phyloP scores from a whole-genome alignment of 768 basidiomycete species.

The Mrakia hoshinonis region DNA sequence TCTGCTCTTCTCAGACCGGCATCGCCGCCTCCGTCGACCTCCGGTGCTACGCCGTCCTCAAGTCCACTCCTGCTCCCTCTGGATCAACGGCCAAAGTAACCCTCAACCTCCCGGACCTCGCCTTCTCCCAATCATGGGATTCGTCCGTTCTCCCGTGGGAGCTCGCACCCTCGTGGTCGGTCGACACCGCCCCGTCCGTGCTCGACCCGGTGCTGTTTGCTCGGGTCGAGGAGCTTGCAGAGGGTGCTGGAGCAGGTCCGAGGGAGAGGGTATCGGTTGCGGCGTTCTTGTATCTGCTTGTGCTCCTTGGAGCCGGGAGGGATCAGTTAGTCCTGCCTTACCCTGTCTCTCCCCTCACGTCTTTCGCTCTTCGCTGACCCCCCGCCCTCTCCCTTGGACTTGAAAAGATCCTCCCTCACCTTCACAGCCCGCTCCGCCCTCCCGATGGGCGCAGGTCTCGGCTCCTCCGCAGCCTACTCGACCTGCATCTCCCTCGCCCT shows the following conservation, averaged over 20 bases:
- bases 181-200: conserved; percentile 48
- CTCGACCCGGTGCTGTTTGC: conserved; percentile 68
- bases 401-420: conserved; percentile 48
- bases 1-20: conserved; percentile 56
- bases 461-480: conserved; percentile 93
- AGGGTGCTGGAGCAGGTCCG: conserved; percentile 36
- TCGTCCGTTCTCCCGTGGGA: conserved; percentile 71
- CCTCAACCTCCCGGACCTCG: conserved; percentile 70
- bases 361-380: neutral
- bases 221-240: conserved; percentile 50
- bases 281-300: conserved; percentile 89
- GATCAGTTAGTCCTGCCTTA: neutral
- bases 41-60: conserved; percentile 79
- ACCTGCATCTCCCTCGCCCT: conserved; percentile 72
- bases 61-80: neutral
- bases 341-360: neutral
- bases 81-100: conserved; percentile 50
- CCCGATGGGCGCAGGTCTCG: conserved; percentile 89
- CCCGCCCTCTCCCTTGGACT: too few species aligned
- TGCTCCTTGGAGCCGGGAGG: conserved; percentile 45
- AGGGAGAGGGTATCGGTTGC: conserved; percentile 46
- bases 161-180: conserved; percentile 45
- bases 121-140: conserved; percentile 73
- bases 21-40: conserved; percentile 91
- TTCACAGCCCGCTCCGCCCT: conserved; percentile 78